A percentile compares a stretch with the other conserved stretches of the same genome.
Conservation (phyloP, 108 stramenopile genomes). For the Licmophora abbreviata region DNA sequence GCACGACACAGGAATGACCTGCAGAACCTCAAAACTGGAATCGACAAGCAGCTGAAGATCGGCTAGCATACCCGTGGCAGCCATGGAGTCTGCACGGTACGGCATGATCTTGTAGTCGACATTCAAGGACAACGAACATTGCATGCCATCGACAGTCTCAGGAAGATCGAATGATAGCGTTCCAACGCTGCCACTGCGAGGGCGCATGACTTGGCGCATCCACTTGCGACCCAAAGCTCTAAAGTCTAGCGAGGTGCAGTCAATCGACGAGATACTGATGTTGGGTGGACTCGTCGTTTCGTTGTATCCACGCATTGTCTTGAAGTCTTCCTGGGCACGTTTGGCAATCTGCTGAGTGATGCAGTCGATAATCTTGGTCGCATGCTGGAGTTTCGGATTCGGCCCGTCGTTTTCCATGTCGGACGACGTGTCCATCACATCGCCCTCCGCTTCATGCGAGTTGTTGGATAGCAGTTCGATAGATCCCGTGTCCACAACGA, state of each 20-base stretch:
- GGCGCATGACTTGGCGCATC: constrained; percentile 5
- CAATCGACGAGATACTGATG: constrained; percentile 4
- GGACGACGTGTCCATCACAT: neutral
- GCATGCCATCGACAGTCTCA: constrained; percentile 22
- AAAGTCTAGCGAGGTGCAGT: constrained; percentile 7
- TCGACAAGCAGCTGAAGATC: constrained; percentile 12
- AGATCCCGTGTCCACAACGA: constrained; percentile 10
- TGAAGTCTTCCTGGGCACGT: neutral
- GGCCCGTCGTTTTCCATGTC: neutral
- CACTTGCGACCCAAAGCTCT: constrained; percentile 11
- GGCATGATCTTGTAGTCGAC: constrained; percentile 17
- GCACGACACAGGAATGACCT: constrained; percentile 18
- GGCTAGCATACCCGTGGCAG: neutral
- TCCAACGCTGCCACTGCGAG: neutral
- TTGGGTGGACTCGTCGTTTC: neutral
- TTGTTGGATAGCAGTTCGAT: neutral
- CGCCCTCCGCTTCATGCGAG: neutral
- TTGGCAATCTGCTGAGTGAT: neutral
- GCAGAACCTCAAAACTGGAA: constrained; percentile 17
- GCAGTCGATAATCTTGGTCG: neutral
- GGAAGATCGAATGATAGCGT: constrained; percentile 15
- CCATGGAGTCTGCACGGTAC: constrained; percentile 10
- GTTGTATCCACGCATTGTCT: neutral
- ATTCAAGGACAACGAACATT: constrained; percentile 14
- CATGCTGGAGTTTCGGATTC: neutral